Percentiles rank a stretch among this genome's conserved stretches.
Evolutionary conservation across 2,329 filamentous ascomycete species (phyloP).

Genomic region (Gliomastix tumulicola): DNA sequence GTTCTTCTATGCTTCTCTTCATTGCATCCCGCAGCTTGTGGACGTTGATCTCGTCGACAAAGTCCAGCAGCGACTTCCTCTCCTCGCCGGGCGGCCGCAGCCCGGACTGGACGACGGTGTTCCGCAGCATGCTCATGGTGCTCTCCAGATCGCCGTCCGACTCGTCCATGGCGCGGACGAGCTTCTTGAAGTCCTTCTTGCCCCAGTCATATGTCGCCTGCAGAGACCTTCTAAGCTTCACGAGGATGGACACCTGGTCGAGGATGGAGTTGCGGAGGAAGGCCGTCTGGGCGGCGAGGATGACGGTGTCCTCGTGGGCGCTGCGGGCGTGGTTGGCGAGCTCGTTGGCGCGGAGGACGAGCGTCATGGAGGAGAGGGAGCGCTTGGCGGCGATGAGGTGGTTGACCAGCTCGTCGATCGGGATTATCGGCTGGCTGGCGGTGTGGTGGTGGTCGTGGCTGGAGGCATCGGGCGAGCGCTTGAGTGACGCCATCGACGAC

Average conservation of each 20-base stretch:
- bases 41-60: constrained; percentile 68
- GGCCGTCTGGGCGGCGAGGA: constrained; percentile 62
- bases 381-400: constrained; percentile 84
- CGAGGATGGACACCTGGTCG: constrained; percentile 46
- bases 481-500: constrained; percentile 25
- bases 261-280: constrained; percentile 59
- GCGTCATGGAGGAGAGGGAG: constrained; percentile 74
- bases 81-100: constrained; percentile 54
- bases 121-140: constrained; percentile 59
- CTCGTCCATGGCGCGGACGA: constrained; percentile 59
- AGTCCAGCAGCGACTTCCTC: constrained; percentile 62
- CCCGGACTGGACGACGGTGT: constrained; percentile 55
- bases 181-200: constrained; percentile 51
- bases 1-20: constrained; percentile 63
- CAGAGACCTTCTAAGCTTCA: constrained; percentile 42
- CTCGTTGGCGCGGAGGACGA: constrained; percentile 81
- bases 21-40: constrained; percentile 58
- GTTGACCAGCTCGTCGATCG: constrained; percentile 71
- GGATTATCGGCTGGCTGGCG: constrained; percentile 14
- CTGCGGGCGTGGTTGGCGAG: constrained; percentile 70
- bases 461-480: constrained; percentile 11
- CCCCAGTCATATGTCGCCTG: constrained; percentile 50
- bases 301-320: constrained; percentile 70
- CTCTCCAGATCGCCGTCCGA: constrained; percentile 57
- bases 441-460: constrained; percentile 11